phyloP scores from a whole-genome alignment of 768 basidiomycete species.

The Rhodosporidiobolus odoratus region DNA sequence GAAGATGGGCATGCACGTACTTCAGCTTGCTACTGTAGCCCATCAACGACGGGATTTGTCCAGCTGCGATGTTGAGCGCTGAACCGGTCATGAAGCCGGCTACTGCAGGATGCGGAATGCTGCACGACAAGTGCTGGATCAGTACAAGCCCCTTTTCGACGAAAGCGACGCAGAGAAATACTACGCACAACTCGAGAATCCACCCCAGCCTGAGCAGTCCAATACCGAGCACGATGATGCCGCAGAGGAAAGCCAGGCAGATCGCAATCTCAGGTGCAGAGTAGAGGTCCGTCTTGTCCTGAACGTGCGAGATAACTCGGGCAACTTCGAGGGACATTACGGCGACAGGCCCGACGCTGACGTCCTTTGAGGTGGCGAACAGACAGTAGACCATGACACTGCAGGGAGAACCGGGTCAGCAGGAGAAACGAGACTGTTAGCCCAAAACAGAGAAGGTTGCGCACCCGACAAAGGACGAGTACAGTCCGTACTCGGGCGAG shows the following conservation, averaged over 20 bases:
- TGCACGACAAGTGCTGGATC: constrained; percentile 63
- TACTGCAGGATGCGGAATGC: constrained; percentile 66
- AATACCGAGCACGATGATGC: constrained; percentile 83
- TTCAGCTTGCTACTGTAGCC: constrained; percentile 50
- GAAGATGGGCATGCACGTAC: constrained; percentile 88
- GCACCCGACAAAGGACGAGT: constrained; percentile 85
- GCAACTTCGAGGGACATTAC: constrained; percentile 85
- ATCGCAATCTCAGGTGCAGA: constrained; percentile 60
- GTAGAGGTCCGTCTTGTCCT: constrained; percentile 6
- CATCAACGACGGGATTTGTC: constrained; percentile 84
- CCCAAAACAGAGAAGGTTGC: not conserved
- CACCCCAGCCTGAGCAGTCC: constrained; percentile 89
- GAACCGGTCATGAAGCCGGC: constrained; percentile 85
- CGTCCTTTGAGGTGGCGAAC: constrained; percentile 93
- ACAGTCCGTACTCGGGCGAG: constrained; percentile 80
- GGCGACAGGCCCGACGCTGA: constrained; percentile 87
- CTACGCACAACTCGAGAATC: constrained; percentile 90
- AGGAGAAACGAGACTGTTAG: constrained; percentile 68
- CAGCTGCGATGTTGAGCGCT: constrained; percentile 70
- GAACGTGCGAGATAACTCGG: constrained; percentile 35
- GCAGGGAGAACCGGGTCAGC: constrained; percentile 47
- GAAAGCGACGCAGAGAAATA: constrained; percentile 70
- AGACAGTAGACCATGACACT: constrained; percentile 82
- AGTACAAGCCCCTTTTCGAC: constrained; percentile 79
- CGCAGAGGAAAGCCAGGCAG: constrained; percentile 74